Conservation (phyloP, 2,329 filamentous ascomycete genomes). For the Teratosphaeria zuluensis region DNA sequence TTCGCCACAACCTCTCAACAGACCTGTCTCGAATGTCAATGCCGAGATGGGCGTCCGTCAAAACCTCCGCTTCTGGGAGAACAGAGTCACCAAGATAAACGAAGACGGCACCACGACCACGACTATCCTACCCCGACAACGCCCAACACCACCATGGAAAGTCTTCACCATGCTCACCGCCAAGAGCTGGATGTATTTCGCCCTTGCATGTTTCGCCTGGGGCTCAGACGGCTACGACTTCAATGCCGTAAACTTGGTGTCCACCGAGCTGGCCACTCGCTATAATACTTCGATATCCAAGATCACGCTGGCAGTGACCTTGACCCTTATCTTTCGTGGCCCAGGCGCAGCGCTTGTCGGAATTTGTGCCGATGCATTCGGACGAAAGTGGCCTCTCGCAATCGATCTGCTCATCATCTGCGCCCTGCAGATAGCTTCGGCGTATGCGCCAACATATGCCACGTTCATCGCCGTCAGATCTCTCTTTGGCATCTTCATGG, state of each 20-base stretch:
- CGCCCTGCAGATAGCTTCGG: slow-evolving; percentile 65
- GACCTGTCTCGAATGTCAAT: background rate
- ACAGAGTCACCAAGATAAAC: background rate
- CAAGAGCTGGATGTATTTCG: background rate
- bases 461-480: slow-evolving; percentile 67
- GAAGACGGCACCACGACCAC: background rate
- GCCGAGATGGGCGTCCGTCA: background rate
- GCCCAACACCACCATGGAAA: background rate
- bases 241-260: background rate
- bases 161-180: background rate
- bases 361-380: slow-evolving; percentile 37
- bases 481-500: slow-evolving; percentile 71
- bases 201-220: background rate
- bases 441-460: slow-evolving; percentile 61
- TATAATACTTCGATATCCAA: background rate
- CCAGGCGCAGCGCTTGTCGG: background rate
- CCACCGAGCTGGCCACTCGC: background rate
- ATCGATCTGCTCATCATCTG: slow-evolving; percentile 66
- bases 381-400: slow-evolving; percentile 50
- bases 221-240: background rate
- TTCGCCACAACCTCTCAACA: background rate
- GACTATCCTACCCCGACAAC: background rate
- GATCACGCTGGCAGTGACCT: background rate
- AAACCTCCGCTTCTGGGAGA: background rate
- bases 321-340: background rate